Conservation (phyloP, 257 asterid species). For the Solanum chilense region DNA sequence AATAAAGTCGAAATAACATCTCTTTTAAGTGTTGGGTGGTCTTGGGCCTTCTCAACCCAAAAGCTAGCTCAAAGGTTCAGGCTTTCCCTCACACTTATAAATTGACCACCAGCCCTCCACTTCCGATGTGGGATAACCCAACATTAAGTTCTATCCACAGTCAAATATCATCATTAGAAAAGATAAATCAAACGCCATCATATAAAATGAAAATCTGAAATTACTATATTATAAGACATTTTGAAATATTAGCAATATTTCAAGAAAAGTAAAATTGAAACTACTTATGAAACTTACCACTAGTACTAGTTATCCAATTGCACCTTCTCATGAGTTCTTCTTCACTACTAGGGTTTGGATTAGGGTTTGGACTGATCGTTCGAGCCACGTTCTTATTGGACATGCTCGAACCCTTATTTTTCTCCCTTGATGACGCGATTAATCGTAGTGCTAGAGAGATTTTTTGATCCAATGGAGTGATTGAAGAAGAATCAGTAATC, state of each 20-base stretch:
- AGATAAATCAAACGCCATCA: not conserved
- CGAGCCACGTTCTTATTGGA: conserved; percentile 13
- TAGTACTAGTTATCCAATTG: conserved; percentile 71
- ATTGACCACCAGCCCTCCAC: too few species aligned
- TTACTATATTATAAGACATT: not conserved
- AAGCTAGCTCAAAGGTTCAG: too few species aligned
- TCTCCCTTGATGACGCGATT: conserved; percentile 21
- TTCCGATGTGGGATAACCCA: too few species aligned
- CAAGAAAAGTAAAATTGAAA: not conserved
- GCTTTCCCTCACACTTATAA: too few species aligned
- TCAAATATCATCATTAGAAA: not conserved
- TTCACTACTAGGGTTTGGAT: conserved; percentile 18
- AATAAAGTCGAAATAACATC: not conserved
- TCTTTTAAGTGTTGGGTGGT: too few species aligned
- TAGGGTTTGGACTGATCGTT: not conserved
- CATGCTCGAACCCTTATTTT: conserved; percentile 8
- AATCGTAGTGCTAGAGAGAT: conserved; percentile 44
- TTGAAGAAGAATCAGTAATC: conserved; percentile 30
- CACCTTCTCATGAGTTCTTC: conserved; percentile 57
- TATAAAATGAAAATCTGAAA: not conserved
- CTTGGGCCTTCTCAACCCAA: too few species aligned
- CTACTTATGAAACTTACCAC: conserved; percentile 35
- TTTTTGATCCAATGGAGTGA: conserved; percentile 40
- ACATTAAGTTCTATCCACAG: not conserved
- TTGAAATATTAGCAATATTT: not conserved